A percentile compares a stretch with the other conserved stretches of the same genome.
These are phyloP conservation scores for Dactylellina cionopaga DNA, from an alignment of 2,329 filamentous ascomycete genomes.

Conservation along the genomic window DNA sequence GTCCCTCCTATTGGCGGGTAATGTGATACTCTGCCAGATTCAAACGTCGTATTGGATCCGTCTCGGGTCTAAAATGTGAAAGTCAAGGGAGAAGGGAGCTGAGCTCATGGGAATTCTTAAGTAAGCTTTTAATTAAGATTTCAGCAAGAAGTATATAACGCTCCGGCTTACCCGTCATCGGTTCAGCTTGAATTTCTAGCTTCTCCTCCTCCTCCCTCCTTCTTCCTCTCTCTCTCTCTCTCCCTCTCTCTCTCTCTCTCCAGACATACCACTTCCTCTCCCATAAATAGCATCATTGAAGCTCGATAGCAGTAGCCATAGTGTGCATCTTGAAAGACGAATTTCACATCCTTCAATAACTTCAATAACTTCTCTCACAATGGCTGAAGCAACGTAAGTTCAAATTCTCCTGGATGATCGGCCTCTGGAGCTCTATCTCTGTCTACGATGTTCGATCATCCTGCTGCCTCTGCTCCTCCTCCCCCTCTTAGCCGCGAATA, in stretches of 20 bases:
- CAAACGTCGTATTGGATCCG: constrained; percentile 12
- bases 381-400: constrained; percentile 70
- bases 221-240: not conserved
- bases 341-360: not conserved
- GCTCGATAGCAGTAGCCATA: constrained; percentile 18
- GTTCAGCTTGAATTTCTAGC: no score
- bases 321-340: not conserved
- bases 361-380: constrained; percentile 48
- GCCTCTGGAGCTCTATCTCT: no score
- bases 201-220: constrained; percentile 1
- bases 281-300: constrained; percentile 6
- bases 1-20: not conserved
- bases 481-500: constrained; percentile 36
- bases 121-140: constrained; percentile 4
- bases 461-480: constrained; percentile 57
- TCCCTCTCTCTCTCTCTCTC: not conserved
- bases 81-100: not conserved
- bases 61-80: not conserved
- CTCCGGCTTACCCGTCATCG: constrained; percentile 12
- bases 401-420: no score
- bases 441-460: no score
- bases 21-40: constrained; percentile 20
- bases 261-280: not conserved
- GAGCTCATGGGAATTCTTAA: no score
- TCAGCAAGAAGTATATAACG: constrained; percentile 40